Conservation (phyloP, 352 stramenopile genomes). For the Pythium sukuiense region DNA sequence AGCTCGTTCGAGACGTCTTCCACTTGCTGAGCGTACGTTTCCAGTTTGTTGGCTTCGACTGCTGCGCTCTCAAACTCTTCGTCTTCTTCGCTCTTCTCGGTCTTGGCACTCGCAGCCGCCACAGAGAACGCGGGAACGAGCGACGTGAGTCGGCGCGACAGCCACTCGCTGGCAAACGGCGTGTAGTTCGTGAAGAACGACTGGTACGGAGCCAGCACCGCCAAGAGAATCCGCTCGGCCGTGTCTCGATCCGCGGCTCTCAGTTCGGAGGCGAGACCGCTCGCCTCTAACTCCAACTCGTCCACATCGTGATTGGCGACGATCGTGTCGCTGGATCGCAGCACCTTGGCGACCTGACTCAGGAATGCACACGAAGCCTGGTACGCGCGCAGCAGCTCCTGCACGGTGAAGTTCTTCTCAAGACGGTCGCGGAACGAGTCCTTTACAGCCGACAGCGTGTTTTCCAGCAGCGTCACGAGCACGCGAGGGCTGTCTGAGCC, state of each 20-base stretch:
- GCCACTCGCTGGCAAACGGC: conserved; percentile 36
- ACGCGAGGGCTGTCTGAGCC: conserved; percentile 31
- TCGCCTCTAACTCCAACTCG: conserved; percentile 10
- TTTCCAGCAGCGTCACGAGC: conserved; percentile 46
- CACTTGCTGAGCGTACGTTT: conserved; percentile 58
- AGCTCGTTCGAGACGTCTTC: conserved; percentile 48
- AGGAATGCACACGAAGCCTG: conserved; percentile 47
- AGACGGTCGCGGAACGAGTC: conserved; percentile 60
- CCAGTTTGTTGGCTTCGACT: conserved; percentile 36
- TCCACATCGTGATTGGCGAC: conserved; percentile 29
- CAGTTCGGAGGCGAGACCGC: background rate
- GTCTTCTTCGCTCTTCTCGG: conserved; percentile 21
- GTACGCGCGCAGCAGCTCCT: conserved; percentile 43
- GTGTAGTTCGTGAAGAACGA: conserved; percentile 59
- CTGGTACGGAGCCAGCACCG: conserved; percentile 56
- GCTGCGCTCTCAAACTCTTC: conserved; percentile 27
- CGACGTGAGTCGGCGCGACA: conserved; percentile 40
- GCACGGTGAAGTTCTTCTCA: conserved; percentile 33
- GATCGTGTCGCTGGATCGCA: conserved; percentile 7
- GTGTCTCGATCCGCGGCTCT: conserved; percentile 4
- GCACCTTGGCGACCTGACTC: conserved; percentile 34
- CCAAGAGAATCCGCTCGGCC: conserved; percentile 18
- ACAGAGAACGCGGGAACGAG: conserved; percentile 43
- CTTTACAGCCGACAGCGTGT: conserved; percentile 47
- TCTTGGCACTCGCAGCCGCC: conserved; percentile 4